These are phyloP conservation scores for Russula virescens DNA, from an alignment of 768 basidiomycete species.

Conservation along the genomic window DNA sequence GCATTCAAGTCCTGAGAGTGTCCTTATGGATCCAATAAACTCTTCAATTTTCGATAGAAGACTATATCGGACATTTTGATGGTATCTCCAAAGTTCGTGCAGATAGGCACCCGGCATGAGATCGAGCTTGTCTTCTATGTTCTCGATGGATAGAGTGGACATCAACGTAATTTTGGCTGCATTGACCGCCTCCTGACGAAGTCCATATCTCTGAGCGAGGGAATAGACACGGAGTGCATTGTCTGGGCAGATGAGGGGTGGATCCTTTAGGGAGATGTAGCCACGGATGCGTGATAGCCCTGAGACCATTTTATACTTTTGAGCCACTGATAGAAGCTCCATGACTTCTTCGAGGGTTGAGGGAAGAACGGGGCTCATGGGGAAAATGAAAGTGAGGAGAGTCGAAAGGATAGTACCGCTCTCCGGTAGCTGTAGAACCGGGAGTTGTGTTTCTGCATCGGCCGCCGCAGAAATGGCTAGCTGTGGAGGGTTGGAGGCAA, in stretches of 20 bases:
- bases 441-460: too few species aligned
- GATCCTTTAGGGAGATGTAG: not conserved
- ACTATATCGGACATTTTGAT: conserved; percentile 14
- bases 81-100: not conserved
- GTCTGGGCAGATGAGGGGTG: not conserved
- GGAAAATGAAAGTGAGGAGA: conserved; percentile 7
- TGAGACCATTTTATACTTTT: conserved; percentile 3
- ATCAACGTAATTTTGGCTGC: not conserved
- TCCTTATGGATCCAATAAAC: not conserved
- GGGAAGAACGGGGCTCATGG: not conserved
- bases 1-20: too few species aligned
- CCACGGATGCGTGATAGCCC: conserved; percentile 1
- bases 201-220: not conserved
- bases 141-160: not conserved
- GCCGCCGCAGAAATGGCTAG: too few species aligned
- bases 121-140: not conserved
- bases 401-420: not conserved
- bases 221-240: not conserved
- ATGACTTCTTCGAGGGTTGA: not conserved
- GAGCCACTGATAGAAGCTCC: conserved; percentile 9
- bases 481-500: too few species aligned
- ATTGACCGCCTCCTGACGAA: not conserved
- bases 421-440: too few species aligned
- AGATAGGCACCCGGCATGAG: conserved; percentile 4
- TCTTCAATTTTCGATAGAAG: not conserved